Conservation (phyloP, 2,329 filamentous ascomycete genomes). For the Xylariaceae sp. region DNA sequence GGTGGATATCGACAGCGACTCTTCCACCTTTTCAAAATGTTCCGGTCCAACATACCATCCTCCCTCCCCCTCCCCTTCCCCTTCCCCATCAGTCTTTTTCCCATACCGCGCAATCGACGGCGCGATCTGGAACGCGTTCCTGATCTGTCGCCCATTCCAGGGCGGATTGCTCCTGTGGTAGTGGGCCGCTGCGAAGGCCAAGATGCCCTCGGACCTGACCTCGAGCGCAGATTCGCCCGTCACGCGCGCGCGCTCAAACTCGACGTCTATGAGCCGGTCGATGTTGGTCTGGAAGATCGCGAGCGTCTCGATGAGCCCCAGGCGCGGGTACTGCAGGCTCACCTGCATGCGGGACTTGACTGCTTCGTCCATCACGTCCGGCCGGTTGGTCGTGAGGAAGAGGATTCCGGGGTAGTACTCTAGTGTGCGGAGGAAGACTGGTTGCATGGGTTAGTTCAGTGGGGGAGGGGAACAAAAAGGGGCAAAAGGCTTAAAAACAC, state of each 20-base stretch:
- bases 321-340: conserved; percentile 33
- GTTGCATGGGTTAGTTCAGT: conserved; percentile 33
- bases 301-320: conserved; percentile 34
- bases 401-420: conserved; percentile 38
- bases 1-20: conserved; percentile 5
- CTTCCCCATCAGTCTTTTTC: background rate
- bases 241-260: conserved; percentile 31
- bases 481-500: too few relatives aligned
- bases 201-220: conserved; percentile 32
- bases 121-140: conserved; percentile 32
- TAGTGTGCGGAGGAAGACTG: conserved; percentile 35
- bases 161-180: conserved; percentile 29
- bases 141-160: conserved; percentile 33
- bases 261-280: conserved; percentile 33
- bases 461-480: too few relatives aligned
- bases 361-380: conserved; percentile 39
- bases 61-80: too few relatives aligned
- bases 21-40: conserved; percentile 19
- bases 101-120: conserved; percentile 21
- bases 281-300: conserved; percentile 40
- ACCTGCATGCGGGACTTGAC: conserved; percentile 39
- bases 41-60: conserved; percentile 17
- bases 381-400: conserved; percentile 41
- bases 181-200: conserved; percentile 34
- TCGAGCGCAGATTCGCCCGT: conserved; percentile 32